These are phyloP conservation scores for Boletus pseudopeckii DNA, from an alignment of 768 basidiomycete genomes.

Conservation along the genomic window DNA sequence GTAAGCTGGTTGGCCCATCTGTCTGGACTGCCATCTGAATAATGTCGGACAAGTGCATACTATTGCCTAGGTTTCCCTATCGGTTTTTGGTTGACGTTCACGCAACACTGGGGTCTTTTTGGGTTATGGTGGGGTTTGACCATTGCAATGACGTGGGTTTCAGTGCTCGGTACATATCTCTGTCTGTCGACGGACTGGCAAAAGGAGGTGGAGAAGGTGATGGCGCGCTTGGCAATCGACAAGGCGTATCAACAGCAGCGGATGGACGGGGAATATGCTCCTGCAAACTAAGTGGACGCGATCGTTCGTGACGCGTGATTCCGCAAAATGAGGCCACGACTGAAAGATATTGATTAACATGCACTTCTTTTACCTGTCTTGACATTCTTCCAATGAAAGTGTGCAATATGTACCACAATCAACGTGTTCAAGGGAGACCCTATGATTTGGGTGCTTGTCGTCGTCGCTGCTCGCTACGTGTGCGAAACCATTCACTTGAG, in stretches of 20 bases:
- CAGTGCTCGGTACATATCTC: constrained; percentile 31
- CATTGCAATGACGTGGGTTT: constrained; percentile 31
- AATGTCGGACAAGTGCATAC: constrained; percentile 46
- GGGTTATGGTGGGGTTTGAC: constrained; percentile 91
- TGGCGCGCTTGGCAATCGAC: constrained; percentile 48
- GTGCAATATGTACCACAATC: no score
- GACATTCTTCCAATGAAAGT: no score
- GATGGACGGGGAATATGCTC: neutral
- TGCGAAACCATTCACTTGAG: no score
- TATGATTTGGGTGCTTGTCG: no score
- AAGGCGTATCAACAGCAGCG: constrained; percentile 17
- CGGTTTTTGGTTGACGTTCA: constrained; percentile 76
- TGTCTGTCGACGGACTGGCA: constrained; percentile 67
- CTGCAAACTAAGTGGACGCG: neutral
- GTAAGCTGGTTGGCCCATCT: constrained; percentile 28
- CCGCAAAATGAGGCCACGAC: neutral
- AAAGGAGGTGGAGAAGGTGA: constrained; percentile 61
- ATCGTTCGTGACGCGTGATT: neutral
- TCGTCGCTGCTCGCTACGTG: no score
- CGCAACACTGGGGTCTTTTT: constrained; percentile 51
- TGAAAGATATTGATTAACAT: neutral
- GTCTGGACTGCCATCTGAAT: no score
- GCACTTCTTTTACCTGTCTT: no score
- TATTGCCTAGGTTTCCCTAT: constrained; percentile 81
- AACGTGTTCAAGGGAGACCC: no score